Conservation (phyloP, 2,329 filamentous ascomycete genomes). For the Stachybotrys chartarum region DNA sequence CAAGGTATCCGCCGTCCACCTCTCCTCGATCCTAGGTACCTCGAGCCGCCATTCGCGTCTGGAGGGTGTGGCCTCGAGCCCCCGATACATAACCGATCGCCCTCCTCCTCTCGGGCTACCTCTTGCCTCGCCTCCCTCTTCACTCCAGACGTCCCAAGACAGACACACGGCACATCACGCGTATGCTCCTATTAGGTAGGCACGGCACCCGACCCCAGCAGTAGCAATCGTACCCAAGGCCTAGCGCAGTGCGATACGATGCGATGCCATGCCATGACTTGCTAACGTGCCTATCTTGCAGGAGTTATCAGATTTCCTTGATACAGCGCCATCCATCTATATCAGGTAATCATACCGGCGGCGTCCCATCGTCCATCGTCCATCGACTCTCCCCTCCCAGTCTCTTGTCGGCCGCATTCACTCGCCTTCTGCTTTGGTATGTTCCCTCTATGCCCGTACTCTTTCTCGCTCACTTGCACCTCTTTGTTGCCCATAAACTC, state of each 20-base stretch:
- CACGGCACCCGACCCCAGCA: background rate
- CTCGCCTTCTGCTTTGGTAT: background rate
- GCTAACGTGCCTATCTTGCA: background rate
- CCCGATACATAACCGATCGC: slow-evolving; percentile 19
- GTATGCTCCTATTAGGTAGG: background rate
- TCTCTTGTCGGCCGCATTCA: background rate
- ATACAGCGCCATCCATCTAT: background rate
- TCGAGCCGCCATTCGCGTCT: background rate
- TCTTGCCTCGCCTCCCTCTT: slow-evolving; percentile 8
- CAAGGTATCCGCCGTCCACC: background rate
- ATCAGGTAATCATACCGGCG: background rate
- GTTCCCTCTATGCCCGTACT: background rate
- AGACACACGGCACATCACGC: background rate
- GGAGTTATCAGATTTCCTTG: background rate
- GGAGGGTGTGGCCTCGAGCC: slow-evolving; percentile 7
- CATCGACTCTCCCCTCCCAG: background rate
- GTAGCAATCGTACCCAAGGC: background rate
- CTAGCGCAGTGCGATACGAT: background rate
- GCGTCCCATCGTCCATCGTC: too few species aligned
- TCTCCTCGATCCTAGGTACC: background rate
- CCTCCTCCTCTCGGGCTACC: slow-evolving; percentile 14
- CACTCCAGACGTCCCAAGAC: background rate
- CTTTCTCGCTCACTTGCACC: background rate
- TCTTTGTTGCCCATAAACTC: background rate
- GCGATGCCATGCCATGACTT: too few species aligned